phyloP scores from a whole-genome alignment of 2,329 filamentous ascomycete genomes.

The Lecanicillium sp. region DNA sequence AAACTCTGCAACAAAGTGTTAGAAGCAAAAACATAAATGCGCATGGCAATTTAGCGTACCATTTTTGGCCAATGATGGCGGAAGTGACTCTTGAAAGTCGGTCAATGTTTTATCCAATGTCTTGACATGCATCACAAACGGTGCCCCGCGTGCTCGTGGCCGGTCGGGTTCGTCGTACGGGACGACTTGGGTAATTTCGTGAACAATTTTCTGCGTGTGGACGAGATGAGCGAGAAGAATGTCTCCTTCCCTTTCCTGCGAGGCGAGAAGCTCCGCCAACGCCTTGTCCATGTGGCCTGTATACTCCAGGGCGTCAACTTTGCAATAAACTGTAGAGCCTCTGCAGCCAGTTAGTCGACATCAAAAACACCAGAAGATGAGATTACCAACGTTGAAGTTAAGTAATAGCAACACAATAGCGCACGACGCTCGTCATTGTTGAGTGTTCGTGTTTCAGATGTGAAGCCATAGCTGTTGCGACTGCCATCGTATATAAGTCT shows the following conservation, averaged over 20 bases:
- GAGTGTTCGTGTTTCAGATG: neutral
- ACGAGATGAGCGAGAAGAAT: slow-evolving; percentile 3
- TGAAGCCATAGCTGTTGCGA: slow-evolving; percentile 4
- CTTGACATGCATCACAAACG: slow-evolving; percentile 4
- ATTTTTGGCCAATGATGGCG: neutral
- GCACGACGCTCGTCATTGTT: slow-evolving; percentile 6
- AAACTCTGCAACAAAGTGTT: neutral
- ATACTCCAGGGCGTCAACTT: slow-evolving; percentile 3
- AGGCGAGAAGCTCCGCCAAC: neutral
- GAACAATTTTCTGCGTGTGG: slow-evolving; percentile 3
- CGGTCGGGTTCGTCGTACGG: slow-evolving; percentile 4
- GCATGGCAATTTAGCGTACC: slow-evolving; percentile 1
- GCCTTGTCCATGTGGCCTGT: slow-evolving; percentile 3
- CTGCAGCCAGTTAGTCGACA: neutral
- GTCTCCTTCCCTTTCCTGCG: neutral
- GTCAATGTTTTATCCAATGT: slow-evolving; percentile 2
- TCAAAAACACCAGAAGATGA: neutral
- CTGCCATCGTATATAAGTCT: slow-evolving; percentile 4
- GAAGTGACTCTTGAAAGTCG: slow-evolving; percentile 1
- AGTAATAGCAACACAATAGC: slow-evolving; percentile 5
- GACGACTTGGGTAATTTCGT: slow-evolving; percentile 3
- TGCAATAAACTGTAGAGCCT: slow-evolving; percentile 4
- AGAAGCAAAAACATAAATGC: no score
- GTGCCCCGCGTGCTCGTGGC: neutral
- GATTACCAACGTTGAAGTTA: slow-evolving; percentile 4